These are phyloP conservation scores for Uncinocarpus reesii DNA, from an alignment of 2,329 filamentous ascomycete species.

Conservation along the genomic window DNA sequence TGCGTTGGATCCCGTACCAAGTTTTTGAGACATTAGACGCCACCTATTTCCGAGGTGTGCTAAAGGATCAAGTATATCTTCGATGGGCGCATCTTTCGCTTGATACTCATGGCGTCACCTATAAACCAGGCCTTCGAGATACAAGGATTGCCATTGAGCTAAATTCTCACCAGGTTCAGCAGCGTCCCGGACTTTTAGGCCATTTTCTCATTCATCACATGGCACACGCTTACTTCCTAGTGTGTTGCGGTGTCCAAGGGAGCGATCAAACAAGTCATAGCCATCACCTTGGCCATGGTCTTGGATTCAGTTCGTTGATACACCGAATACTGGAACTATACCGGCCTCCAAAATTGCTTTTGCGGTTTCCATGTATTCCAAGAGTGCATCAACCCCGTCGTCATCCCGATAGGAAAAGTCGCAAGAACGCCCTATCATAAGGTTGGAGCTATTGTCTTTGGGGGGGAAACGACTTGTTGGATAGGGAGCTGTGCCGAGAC, in stretches of 20 bases:
- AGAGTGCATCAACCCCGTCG: neutral
- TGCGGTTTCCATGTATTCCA: no score
- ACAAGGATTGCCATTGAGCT: constrained; percentile 14
- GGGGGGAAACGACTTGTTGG: neutral
- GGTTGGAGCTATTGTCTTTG: neutral
- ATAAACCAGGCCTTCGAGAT: constrained; percentile 8
- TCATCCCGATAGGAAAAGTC: neutral
- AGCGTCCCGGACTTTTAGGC: neutral
- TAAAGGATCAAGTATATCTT: constrained; percentile 17
- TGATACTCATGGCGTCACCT: constrained; percentile 11
- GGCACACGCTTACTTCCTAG: constrained; percentile 19
- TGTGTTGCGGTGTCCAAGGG: constrained; percentile 15
- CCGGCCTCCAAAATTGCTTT: no score
- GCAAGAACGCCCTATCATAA: neutral
- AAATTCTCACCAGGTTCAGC: neutral
- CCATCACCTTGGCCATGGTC: constrained; percentile 15
- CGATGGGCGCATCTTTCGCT: neutral
- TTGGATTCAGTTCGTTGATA: constrained; percentile 15
- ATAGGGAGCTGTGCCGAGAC: constrained; percentile 9
- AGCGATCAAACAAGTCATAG: neutral
- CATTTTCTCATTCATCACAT: constrained; percentile 17
- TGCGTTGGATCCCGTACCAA: constrained; percentile 8
- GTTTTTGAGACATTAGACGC: constrained; percentile 16
- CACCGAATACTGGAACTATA: constrained; percentile 12
- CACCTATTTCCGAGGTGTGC: constrained; percentile 16